These are phyloP conservation scores for Aureobasidium sp. DNA, from an alignment of 2,329 filamentous ascomycete species.

Conservation along the genomic window DNA sequence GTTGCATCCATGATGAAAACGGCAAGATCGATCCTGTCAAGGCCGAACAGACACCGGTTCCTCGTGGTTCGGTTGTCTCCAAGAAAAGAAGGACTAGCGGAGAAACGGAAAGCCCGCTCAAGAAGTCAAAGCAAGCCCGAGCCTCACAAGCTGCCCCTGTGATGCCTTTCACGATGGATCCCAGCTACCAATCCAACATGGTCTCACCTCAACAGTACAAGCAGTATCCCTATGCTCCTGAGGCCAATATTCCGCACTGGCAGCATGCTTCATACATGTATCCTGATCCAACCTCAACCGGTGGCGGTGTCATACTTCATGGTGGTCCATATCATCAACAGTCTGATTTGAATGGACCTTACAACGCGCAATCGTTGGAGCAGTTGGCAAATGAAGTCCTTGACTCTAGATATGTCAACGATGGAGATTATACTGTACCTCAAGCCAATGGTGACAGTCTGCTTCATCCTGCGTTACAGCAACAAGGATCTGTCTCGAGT, in stretches of 20 bases:
- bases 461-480: constrained; percentile 11
- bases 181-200: constrained; percentile 16
- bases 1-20: constrained; percentile 58
- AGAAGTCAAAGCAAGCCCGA: constrained; percentile 15
- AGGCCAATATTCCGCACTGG: constrained; percentile 15
- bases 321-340: constrained; percentile 19
- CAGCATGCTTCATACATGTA: constrained; percentile 20
- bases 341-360: constrained; percentile 16
- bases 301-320: constrained; percentile 9
- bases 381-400: constrained; percentile 29
- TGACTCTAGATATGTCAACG: constrained; percentile 24
- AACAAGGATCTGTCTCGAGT: not conserved
- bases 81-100: constrained; percentile 45
- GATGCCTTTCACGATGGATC: constrained; percentile 8
- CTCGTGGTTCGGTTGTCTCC: constrained; percentile 46
- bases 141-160: not conserved
- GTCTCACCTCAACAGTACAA: constrained; percentile 14
- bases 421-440: constrained; percentile 6
- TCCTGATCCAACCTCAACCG: constrained; percentile 15
- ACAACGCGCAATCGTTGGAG: constrained; percentile 24
- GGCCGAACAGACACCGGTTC: constrained; percentile 52
- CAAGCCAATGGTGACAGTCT: not conserved
- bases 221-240: not conserved
- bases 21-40: constrained; percentile 57
- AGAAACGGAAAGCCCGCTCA: constrained; percentile 24